phyloP scores from a whole-genome alignment of 495 filamentous ascomycete genomes.

The Usnea hakonensis region DNA sequence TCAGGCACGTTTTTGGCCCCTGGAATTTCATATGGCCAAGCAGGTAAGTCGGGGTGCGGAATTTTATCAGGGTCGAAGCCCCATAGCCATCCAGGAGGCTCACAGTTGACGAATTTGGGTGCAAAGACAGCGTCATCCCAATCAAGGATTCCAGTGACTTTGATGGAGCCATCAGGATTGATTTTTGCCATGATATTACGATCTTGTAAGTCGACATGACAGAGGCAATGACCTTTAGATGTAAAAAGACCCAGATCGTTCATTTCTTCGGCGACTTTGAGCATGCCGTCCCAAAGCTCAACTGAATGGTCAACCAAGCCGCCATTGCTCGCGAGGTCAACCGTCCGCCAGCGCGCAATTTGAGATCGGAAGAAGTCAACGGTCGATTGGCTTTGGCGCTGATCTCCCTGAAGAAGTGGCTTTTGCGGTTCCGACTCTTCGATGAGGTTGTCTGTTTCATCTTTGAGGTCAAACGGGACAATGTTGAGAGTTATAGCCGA shows the following conservation, averaged over 20 bases:
- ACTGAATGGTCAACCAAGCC: background rate
- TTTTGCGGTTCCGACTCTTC: background rate
- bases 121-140: slow-evolving; percentile 36
- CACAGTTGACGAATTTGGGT: slow-evolving; percentile 29
- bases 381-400: background rate
- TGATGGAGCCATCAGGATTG: slow-evolving; percentile 5
- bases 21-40: slow-evolving; percentile 14
- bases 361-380: background rate
- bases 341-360: background rate
- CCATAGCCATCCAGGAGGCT: slow-evolving; percentile 35
- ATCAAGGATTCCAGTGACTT: slow-evolving; percentile 31
- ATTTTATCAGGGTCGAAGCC: slow-evolving; percentile 17
- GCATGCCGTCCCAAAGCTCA: slow-evolving; percentile 1
- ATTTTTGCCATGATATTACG: slow-evolving; percentile 31
- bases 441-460: background rate
- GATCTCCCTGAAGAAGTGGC: background rate
- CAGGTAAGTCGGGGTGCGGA: slow-evolving; percentile 21
- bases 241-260: slow-evolving; percentile 5
- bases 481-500: background rate
- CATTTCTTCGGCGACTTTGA: slow-evolving; percentile 13
- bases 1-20: slow-evolving; percentile 21
- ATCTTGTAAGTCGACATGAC: slow-evolving; percentile 31
- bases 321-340: slow-evolving; percentile 2
- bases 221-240: slow-evolving; percentile 24
- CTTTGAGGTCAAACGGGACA: slow-evolving; percentile 17